phyloP scores from a whole-genome alignment of 169 alveolate genomes.

The Babesia bigemina region DNA sequence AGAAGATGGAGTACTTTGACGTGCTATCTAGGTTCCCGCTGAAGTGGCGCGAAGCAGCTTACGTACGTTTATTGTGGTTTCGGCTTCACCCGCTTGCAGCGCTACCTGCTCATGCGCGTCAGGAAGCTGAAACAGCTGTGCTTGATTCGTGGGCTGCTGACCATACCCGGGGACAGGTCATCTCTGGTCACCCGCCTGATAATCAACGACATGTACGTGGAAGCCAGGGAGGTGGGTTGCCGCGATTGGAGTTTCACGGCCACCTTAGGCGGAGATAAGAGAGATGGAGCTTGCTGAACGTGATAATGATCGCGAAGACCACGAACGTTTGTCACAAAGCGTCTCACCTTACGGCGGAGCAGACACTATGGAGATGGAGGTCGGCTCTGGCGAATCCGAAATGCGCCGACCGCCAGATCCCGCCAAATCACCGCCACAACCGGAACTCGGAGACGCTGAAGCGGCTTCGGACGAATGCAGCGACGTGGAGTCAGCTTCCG shows the following conservation, averaged over 20 bases:
- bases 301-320: background rate
- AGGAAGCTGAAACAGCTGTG: slow-evolving; percentile 44
- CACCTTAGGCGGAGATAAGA: slow-evolving; percentile 3
- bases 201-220: slow-evolving; percentile 40
- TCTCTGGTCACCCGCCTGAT: slow-evolving; percentile 40
- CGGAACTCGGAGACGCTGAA: background rate
- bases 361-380: background rate
- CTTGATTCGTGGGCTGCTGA: slow-evolving; percentile 35
- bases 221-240: slow-evolving; percentile 20
- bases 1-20: slow-evolving; percentile 27
- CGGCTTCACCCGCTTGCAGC: background rate
- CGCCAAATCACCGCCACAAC: background rate
- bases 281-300: slow-evolving; percentile 4
- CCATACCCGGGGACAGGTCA: slow-evolving; percentile 11
- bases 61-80: slow-evolving; percentile 23
- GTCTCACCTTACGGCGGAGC: background rate
- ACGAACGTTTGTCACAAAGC: background rate
- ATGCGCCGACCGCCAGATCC: background rate
- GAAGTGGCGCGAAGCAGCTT: slow-evolving; percentile 46
- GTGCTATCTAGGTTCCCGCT: slow-evolving; percentile 41
- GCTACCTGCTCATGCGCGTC: slow-evolving; percentile 34
- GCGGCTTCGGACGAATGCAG: slow-evolving; percentile 17
- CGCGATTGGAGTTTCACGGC: background rate
- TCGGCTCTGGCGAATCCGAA: background rate
- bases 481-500: slow-evolving; percentile 20